Percentiles rank a stretch among this genome's conserved stretches.
phyloP scores from a whole-genome alignment of 208 protist genomes.

The Wallacemonas sp. region DNA sequence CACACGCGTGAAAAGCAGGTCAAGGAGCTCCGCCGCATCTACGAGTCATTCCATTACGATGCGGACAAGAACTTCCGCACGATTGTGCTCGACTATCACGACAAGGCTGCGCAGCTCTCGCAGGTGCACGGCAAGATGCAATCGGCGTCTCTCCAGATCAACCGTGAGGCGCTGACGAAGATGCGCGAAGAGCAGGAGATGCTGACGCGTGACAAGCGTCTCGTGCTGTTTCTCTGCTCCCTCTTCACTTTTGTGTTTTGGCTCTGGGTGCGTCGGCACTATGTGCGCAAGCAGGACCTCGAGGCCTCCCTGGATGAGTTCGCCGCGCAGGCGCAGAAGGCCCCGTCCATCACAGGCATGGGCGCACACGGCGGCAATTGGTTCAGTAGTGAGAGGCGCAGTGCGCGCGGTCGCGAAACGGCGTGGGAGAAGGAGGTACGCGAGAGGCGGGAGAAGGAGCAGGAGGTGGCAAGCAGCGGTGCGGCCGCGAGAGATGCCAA shows the following conservation, averaged over 20 bases:
- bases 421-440: constrained; percentile 81
- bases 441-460: constrained; percentile 42
- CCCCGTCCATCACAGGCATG: constrained; percentile 46
- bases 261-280: constrained; percentile 87
- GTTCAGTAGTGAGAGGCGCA: constrained; percentile 71
- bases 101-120: constrained; percentile 86
- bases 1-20: constrained; percentile 60
- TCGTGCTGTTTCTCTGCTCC: constrained; percentile 59
- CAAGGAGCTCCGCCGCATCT: constrained; percentile 61
- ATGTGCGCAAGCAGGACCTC: constrained; percentile 59
- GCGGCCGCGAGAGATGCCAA: neutral
- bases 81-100: constrained; percentile 90
- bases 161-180: constrained; percentile 71
- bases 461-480: neutral
- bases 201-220: constrained; percentile 75
- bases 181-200: constrained; percentile 88
- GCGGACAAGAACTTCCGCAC: constrained; percentile 76
- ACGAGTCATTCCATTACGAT: constrained; percentile 89
- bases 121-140: constrained; percentile 91
- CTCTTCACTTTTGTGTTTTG: constrained; percentile 72
- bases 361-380: constrained; percentile 67
- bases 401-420: constrained; percentile 58
- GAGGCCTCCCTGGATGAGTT: constrained; percentile 24
- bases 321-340: constrained; percentile 17
- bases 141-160: constrained; percentile 70